Conservation (phyloP, 495 filamentous ascomycete species). For the Talaromyces adpressus region DNA sequence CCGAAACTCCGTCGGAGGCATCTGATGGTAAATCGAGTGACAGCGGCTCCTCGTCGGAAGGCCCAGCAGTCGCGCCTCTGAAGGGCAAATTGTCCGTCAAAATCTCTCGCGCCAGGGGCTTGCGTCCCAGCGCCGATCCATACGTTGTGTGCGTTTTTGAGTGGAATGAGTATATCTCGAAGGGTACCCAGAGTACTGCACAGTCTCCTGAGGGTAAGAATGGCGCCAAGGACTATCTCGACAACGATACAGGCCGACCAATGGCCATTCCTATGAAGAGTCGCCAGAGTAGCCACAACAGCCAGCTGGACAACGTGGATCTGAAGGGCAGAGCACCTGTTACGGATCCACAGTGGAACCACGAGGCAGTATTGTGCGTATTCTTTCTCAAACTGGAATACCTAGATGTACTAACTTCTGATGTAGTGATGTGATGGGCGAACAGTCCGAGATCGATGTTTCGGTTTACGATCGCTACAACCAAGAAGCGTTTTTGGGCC, state of each 20-base stretch:
- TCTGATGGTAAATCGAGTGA: conserved; percentile 39
- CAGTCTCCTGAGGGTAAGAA: conserved; percentile 24
- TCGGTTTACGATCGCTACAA: conserved; percentile 86
- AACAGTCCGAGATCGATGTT: conserved; percentile 84
- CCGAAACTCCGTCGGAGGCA: conserved; percentile 29
- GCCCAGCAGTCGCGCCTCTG: conserved; percentile 60
- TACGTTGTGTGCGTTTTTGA: conserved; percentile 98
- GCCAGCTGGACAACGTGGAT: conserved; percentile 61
- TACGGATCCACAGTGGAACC: conserved; percentile 91
- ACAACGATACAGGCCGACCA: conserved; percentile 68
- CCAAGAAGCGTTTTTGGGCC: conserved; percentile 85
- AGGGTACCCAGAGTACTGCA: conserved; percentile 59
- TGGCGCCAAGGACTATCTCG: conserved; percentile 50
- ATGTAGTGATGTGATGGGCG: conserved; percentile 86
- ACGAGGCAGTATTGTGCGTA: conserved; percentile 89
- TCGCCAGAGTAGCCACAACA: conserved; percentile 90
- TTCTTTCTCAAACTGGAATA: background rate
- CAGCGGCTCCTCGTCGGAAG: conserved; percentile 28
- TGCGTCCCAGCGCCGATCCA: conserved; percentile 76
- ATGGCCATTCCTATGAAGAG: conserved; percentile 97
- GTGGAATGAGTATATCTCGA: conserved; percentile 91
- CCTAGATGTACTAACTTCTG: background rate
- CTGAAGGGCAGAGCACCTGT: conserved; percentile 61
- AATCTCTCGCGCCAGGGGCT: conserved; percentile 73
- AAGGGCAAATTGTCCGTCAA: conserved; percentile 88